These are phyloP conservation scores for Xerocomellus intermedius DNA, from an alignment of 768 basidiomycete genomes.

Conservation along the genomic window DNA sequence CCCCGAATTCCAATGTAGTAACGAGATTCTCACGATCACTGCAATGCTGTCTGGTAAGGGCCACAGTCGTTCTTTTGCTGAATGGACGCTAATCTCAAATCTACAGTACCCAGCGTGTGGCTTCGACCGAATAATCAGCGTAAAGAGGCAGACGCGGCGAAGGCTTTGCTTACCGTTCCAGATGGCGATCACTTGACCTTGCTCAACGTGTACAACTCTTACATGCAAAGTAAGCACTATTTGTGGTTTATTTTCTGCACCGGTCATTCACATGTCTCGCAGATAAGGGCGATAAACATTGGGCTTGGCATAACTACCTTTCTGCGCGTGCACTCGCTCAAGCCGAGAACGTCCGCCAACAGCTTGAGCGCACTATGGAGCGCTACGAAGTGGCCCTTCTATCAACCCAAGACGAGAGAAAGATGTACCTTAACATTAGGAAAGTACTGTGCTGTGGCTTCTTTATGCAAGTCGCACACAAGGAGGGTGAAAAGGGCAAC, in stretches of 20 bases:
- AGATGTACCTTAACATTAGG: slow-evolving; percentile 71
- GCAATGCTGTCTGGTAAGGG: slow-evolving; percentile 90
- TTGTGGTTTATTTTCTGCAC: background rate
- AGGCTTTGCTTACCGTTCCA: slow-evolving; percentile 83
- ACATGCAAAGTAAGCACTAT: slow-evolving; percentile 64
- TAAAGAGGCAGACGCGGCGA: slow-evolving; percentile 91
- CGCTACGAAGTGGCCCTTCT: slow-evolving; percentile 78
- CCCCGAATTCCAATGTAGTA: slow-evolving; percentile 94
- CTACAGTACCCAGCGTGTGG: slow-evolving; percentile 85
- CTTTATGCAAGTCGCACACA: slow-evolving; percentile 98
- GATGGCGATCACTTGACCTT: slow-evolving; percentile 96
- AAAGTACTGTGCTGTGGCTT: slow-evolving; percentile 88
- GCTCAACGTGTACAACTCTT: slow-evolving; percentile 94
- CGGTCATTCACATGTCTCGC: background rate
- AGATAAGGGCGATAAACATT: slow-evolving; percentile 80
- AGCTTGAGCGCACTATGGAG: slow-evolving; percentile 90
- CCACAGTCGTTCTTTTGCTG: background rate
- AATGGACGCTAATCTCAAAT: background rate
- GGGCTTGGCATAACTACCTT: slow-evolving; percentile 91
- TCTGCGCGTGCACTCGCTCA: slow-evolving; percentile 79
- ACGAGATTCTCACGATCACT: slow-evolving; percentile 92
- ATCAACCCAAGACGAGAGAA: slow-evolving; percentile 64
- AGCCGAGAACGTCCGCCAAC: slow-evolving; percentile 90
- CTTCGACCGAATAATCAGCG: slow-evolving; percentile 83
- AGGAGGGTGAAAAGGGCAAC: slow-evolving; percentile 84